Evolutionary conservation across 2,329 filamentous ascomycete genomes (phyloP), one percentile per base, ranked within the genome.

Genomic region (Venturia nashicola): DNA sequence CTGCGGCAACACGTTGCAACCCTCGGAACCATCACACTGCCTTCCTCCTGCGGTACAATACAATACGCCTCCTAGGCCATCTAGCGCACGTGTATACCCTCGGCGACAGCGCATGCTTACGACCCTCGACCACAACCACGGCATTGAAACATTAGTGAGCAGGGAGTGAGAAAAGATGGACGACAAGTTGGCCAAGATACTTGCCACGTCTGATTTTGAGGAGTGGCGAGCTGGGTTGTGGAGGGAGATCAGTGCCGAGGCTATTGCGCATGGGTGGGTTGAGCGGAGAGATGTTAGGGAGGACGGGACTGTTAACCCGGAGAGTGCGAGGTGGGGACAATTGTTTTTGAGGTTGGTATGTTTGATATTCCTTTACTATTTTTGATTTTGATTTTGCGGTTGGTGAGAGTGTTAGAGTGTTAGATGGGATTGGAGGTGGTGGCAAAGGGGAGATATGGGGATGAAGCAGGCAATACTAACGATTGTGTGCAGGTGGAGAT

Each of bases 261-360:
- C 64, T 12, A 65, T 65, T 23, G 48, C 32, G 40, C 63, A 64
- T 34, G 64, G 64, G 8, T 65, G 64, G 64, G 64, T 65, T 39
- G 39, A 57, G 14, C 39, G 54, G 40, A 27, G 42, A 34, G 64
- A 65, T 39, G 46, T 65, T 32, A n/a, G 42, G 27, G 34, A 61
- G 14, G 64, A 65, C 27, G 54, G 54, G 18, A 51, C 64, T 20
- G 59, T 65, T 12, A 55, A 65, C 43, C 46, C 43, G 62, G 43
- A 54, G 27, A 46, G 62, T 51, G 54, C 59, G 40, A 36, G 57
- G 39, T 65, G 64, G 64, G 48, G 40, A n/a, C 55, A 61, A 34
- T 43, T 65, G 18, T 65, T 54, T 42, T 44, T 40, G 23, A 44
- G 62, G 51, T 55, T 65, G 55, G 64, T 65, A 61, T 40, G 64